Percentiles rank a stretch among this genome's conserved stretches.
Evolutionary conservation across 2,329 filamentous ascomycete genomes (phyloP).

Genomic region (Cercospora sp.): DNA sequence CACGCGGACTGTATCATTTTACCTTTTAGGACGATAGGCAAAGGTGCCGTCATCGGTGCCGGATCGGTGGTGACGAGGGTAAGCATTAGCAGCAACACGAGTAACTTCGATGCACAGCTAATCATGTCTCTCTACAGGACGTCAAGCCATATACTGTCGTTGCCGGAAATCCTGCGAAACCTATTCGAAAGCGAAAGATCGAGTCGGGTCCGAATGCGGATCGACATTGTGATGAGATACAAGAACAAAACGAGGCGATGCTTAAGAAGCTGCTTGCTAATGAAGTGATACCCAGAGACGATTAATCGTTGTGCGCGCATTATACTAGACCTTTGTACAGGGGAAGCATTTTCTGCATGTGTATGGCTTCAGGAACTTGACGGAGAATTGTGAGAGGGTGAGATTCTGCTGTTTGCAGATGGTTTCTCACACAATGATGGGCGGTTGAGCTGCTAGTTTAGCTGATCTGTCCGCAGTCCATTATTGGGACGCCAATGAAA

Average conservation of each 20-base stretch:
- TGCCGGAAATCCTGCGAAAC: constrained; percentile 47
- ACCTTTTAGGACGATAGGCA: constrained; percentile 56
- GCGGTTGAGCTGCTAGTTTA: background rate
- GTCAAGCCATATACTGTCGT: constrained; percentile 50
- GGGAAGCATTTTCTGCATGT: background rate
- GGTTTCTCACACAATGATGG: background rate
- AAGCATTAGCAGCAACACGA: constrained; percentile 33
- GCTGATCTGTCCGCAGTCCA: background rate
- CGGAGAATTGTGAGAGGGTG: background rate
- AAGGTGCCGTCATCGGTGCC: constrained; percentile 55
- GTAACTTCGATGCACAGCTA: background rate
- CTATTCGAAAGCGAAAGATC: constrained; percentile 30
- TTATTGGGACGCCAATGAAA: background rate
- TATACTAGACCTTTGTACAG: constrained; percentile 3
- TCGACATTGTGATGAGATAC: constrained; percentile 29
- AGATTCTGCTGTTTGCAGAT: background rate
- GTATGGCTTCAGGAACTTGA: background rate
- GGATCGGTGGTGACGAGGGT: constrained; percentile 58
- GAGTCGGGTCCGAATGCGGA: constrained; percentile 30
- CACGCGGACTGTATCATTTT: constrained; percentile 63
- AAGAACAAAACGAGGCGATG: constrained; percentile 34
- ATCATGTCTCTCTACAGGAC: constrained; percentile 39
- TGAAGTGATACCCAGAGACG: constrained; percentile 17
- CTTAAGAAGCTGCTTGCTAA: constrained; percentile 21
- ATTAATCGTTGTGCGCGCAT: constrained; percentile 7